Conservation (phyloP, 768 basidiomycete genomes). For the Panus rudis region DNA sequence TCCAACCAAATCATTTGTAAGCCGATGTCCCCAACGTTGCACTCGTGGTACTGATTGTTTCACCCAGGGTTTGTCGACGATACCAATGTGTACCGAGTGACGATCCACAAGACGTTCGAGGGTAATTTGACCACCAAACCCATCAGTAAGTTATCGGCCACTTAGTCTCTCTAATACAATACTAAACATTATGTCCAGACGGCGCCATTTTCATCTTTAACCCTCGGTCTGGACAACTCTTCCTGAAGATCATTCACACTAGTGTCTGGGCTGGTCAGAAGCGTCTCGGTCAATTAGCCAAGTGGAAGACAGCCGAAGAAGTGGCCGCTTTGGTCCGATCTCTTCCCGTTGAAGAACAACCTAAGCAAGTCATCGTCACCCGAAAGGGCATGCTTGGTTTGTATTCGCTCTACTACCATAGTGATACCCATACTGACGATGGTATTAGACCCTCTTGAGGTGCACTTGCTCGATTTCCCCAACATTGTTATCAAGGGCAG, state of each 20-base stretch:
- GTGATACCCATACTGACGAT: constrained; percentile 5
- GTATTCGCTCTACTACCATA: constrained; percentile 17
- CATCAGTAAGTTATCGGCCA: constrained; percentile 55
- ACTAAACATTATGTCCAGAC: constrained; percentile 36
- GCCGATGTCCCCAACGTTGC: constrained; percentile 13
- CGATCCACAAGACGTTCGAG: constrained; percentile 99
- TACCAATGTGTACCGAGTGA: constrained; percentile 99
- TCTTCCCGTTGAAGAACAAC: constrained; percentile 98
- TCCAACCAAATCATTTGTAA: constrained; percentile 95
- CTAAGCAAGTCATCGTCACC: constrained; percentile 99
- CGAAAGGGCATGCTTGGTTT: constrained; percentile 98
- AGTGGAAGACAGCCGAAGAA: constrained; percentile 99
- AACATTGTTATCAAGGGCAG: constrained; percentile 99
- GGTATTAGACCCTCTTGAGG: constrained; percentile 79
- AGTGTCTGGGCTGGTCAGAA: constrained; percentile 99
- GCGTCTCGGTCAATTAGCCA: constrained; percentile 97
- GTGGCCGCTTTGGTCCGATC: constrained; percentile 96
- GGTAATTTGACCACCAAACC: constrained; percentile 99
- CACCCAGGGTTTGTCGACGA: constrained; percentile 96
- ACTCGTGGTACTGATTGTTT: constrained; percentile 6
- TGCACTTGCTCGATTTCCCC: constrained; percentile 98
- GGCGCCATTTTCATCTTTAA: constrained; percentile 99
- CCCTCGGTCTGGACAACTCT: constrained; percentile 95
- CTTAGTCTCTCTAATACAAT: background rate
- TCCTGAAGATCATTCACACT: constrained; percentile 99